Percentiles rank a stretch among this genome's conserved stretches.
Conservation (phyloP, 371 early-diverging fungal genomes). For the Rhizomucor miehei region DNA sequence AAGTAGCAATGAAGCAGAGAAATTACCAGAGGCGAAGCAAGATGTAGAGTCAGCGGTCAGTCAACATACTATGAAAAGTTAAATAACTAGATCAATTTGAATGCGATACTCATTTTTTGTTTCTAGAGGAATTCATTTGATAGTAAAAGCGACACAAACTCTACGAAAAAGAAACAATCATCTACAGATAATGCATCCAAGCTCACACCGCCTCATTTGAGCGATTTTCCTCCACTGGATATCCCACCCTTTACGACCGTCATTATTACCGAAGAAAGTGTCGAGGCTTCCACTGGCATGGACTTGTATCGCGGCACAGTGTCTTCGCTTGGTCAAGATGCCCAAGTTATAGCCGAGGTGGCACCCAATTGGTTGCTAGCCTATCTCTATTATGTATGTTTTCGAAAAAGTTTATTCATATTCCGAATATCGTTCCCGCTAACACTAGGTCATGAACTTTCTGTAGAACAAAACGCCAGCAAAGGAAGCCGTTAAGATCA, state of each 20-base stretch:
- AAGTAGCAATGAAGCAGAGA: neutral
- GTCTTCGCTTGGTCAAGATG: constrained; percentile 50
- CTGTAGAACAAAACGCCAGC: constrained; percentile 56
- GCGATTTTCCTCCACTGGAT: constrained; percentile 59
- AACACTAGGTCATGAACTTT: no score
- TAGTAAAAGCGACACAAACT: no score
- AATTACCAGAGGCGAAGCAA: neutral
- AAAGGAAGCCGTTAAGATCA: constrained; percentile 81
- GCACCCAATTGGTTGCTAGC: constrained; percentile 64
- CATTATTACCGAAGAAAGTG: constrained; percentile 76
- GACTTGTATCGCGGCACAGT: constrained; percentile 76
- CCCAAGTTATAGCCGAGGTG: constrained; percentile 34
- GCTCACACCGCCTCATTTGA: constrained; percentile 34
- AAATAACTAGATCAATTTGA: no score
- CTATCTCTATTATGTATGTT: constrained; percentile 56
- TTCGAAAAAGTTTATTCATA: neutral
- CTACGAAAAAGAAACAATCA: no score
- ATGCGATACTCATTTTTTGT: no score
- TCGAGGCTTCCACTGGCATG: constrained; percentile 74
- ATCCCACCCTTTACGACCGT: constrained; percentile 71
- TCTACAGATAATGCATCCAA: no score
- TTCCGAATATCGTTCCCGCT: no score
- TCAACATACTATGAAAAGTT: neutral
- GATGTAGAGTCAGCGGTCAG: constrained; percentile 5
- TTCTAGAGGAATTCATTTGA: no score